Conservation (phyloP, 768 basidiomycete genomes). For the Kwoniella sp. region DNA sequence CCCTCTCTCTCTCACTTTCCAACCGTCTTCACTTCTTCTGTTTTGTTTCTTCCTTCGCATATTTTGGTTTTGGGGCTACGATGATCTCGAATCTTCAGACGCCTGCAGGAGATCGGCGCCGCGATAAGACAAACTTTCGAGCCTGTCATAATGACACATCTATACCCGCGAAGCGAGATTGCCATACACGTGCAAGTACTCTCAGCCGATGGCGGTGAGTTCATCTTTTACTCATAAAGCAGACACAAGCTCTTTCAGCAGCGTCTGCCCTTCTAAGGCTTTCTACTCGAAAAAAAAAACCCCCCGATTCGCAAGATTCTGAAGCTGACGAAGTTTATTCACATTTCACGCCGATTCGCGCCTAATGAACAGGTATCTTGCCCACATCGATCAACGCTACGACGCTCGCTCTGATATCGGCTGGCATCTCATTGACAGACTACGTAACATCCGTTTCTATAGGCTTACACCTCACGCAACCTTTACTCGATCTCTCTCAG, state of each 20-base stretch:
- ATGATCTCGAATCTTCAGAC: too few species aligned
- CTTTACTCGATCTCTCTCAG: constrained; percentile 81
- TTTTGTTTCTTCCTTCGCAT: too few species aligned
- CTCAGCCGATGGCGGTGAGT: constrained; percentile 78
- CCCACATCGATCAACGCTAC: constrained; percentile 93
- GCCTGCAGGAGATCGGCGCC: constrained; percentile 80
- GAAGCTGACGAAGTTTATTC: background rate
- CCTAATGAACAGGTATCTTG: constrained; percentile 64
- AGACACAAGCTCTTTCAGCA: too few species aligned
- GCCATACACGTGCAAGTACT: constrained; percentile 90
- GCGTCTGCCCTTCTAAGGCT: too few species aligned
- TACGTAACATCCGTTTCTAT: constrained; percentile 88
- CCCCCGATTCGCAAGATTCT: too few species aligned
- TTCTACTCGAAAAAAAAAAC: too few species aligned
- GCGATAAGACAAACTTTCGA: constrained; percentile 93
- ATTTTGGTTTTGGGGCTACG: too few species aligned
- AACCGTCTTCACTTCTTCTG: too few species aligned
- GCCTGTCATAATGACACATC: constrained; percentile 82
- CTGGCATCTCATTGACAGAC: constrained; percentile 86
- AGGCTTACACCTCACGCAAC: constrained; percentile 70
- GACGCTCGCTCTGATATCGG: constrained; percentile 83
- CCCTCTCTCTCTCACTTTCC: too few species aligned
- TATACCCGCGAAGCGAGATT: constrained; percentile 93
- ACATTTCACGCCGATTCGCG: background rate
- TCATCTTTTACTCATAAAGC: too few species aligned